phyloP scores from a whole-genome alignment of 768 basidiomycete species.

The Cyclocybe cylindracea region DNA sequence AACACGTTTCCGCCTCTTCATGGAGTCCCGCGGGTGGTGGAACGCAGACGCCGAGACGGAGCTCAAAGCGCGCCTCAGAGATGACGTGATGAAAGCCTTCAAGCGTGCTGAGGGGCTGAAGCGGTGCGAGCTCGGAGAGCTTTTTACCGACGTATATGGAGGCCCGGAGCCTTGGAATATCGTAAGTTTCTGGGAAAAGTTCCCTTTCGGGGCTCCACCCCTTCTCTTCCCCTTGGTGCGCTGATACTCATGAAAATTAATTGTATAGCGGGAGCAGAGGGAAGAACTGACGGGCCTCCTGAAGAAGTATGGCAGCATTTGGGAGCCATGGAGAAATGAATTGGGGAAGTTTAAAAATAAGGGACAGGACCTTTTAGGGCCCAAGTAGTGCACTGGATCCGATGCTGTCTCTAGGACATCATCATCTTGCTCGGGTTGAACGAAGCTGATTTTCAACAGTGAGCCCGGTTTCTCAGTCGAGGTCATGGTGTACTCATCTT shows the following conservation, averaged over 20 bases:
- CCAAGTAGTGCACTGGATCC: not conserved
- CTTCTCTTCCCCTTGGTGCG: not conserved
- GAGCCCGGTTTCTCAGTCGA: no score
- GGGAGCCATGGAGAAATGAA: conserved; percentile 87
- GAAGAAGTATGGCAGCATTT: conserved; percentile 82
- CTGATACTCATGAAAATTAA: not conserved
- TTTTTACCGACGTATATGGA: conserved; percentile 88
- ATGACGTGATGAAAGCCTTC: conserved; percentile 78
- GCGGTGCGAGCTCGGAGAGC: conserved; percentile 69
- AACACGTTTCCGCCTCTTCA: conserved; percentile 78
- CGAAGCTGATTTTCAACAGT: no score
- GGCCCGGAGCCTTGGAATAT: conserved; percentile 85
- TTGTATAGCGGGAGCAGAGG: conserved; percentile 73
- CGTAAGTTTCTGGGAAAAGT: conserved; percentile 45
- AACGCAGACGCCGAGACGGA: conserved; percentile 69
- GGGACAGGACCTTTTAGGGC: conserved; percentile 57
- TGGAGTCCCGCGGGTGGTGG: conserved; percentile 90
- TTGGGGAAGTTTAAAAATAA: conserved; percentile 73
- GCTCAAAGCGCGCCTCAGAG: conserved; percentile 66
- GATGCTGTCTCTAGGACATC: no score
- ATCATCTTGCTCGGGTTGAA: no score
- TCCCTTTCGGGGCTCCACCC: not conserved
- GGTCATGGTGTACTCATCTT: no score
- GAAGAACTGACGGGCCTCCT: conserved; percentile 73
- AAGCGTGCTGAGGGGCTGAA: conserved; percentile 72